These are phyloP conservation scores for Nymphaea colorata DNA, from an alignment of 164 flowering plant species.

Conservation along the genomic window DNA sequence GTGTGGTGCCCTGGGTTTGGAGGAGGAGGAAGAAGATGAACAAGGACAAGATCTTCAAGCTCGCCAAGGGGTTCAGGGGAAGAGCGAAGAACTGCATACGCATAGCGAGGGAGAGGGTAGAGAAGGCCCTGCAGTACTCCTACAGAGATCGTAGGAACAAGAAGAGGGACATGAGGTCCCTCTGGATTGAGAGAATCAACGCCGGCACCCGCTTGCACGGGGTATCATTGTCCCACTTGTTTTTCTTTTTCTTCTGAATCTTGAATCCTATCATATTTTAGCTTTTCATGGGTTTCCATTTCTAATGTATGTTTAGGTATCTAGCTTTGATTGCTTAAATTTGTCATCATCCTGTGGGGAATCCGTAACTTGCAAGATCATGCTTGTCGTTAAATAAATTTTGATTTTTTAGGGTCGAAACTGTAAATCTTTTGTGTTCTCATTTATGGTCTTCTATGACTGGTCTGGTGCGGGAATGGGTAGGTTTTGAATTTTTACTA, in stretches of 20 bases:
- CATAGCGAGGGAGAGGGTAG: constrained; percentile 84
- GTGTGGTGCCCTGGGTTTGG: too few relatives aligned
- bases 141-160: constrained; percentile 83
- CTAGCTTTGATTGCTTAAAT: too few relatives aligned
- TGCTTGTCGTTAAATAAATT: not conserved
- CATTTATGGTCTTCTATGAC: too few relatives aligned
- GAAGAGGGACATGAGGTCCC: constrained; percentile 92
- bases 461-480: too few relatives aligned
- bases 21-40: constrained; percentile 10
- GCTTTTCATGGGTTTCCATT: too few relatives aligned
- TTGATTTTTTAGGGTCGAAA: not conserved
- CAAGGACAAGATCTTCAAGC: constrained; percentile 18
- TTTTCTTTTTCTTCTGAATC: not conserved
- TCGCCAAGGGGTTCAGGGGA: constrained; percentile 79
- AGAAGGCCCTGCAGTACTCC: constrained; percentile 85
- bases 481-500: too few relatives aligned
- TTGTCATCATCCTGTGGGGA: too few relatives aligned
- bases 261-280: too few relatives aligned
- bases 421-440: too few relatives aligned
- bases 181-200: constrained; percentile 91
- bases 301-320: too few relatives aligned
- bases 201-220: constrained; percentile 82
- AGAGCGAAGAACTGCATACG: constrained; percentile 91
- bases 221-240: constrained; percentile 18
- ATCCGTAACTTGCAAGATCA: too few relatives aligned